Evolutionary conservation across 805 yeast species (phyloP).

Genomic region (Candida suzukii): DNA sequence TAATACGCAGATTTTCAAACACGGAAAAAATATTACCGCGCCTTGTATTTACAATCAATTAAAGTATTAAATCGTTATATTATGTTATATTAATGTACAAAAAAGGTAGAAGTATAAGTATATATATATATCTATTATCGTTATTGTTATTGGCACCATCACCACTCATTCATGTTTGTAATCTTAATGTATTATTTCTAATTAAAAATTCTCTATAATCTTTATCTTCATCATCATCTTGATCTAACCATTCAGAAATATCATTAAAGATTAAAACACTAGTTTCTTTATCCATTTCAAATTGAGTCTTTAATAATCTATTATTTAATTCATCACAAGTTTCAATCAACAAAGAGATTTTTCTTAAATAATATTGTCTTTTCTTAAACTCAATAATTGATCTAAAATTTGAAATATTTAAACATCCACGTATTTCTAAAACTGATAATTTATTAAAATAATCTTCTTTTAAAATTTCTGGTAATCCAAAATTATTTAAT

Average conservation of each 20-base stretch:
- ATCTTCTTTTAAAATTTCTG: constrained; percentile 30
- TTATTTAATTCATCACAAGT: constrained; percentile 66
- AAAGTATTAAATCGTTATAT: too few species aligned
- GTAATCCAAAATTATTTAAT: constrained; percentile 23
- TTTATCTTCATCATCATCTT: constrained; percentile 32
- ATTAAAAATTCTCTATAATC: background rate
- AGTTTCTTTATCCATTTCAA: constrained; percentile 45
- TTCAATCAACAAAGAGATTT: constrained; percentile 57
- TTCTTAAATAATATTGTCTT: constrained; percentile 32
- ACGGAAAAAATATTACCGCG: too few species aligned
- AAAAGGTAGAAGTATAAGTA: too few species aligned
- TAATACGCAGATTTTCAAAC: too few species aligned
- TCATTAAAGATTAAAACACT: constrained; percentile 56
- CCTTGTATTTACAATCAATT: too few species aligned
- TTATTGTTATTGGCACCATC: too few species aligned
- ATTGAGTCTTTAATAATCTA: constrained; percentile 54
- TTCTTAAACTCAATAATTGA: constrained; percentile 66
- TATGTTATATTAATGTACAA: too few species aligned
- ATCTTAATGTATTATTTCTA: too few species aligned
- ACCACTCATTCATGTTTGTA: too few species aligned
- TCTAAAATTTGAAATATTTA: constrained; percentile 46
- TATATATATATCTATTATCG: too few species aligned
- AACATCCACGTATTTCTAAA: constrained; percentile 64
- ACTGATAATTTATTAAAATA: constrained; percentile 59
- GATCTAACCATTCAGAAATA: constrained; percentile 57